Base-by-base conservation (phyloP, 177 flowering plant species). In the Tripterygium wilfordii region DNA sequence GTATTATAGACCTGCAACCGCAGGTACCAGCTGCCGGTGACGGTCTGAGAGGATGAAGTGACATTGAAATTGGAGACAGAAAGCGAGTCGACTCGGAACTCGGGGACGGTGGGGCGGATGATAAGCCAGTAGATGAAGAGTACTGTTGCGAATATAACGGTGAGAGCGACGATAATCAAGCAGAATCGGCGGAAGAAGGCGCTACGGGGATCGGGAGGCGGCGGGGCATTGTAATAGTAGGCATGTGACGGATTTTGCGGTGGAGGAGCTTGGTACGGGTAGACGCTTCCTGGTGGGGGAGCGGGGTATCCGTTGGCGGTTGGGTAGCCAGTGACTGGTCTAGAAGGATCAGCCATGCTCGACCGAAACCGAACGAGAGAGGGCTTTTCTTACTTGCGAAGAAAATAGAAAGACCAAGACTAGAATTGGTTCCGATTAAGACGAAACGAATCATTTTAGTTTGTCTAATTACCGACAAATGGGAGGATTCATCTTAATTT, bases 291-390 rank as follows among this genome's bases (percentile, higher is more conserved):
- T 20, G 38, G 8, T 25, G 43, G 47, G 13, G 40, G 50, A 36
- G 66, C 36, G 27, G 60, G 54, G 51, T 51, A 30, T 38, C 56
- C 65, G 47, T 56, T 51, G 38, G 61, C 37, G 29, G 64, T 64
- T 0, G 81, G 81, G 45, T 72, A 72, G 37, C 77, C 80, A 8
- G 81, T 66, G 39, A 59, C 78, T 10, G 76, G 76, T 30, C 71
- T 42, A 13, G 58, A 29, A 17, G 60, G 56, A 43, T 60, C 59
- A 3, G 7, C 33, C n/a, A n/a, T n/a, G n/a, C n/a, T n/a, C n/a
- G n/a, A n/a, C n/a, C n/a, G n/a, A n/a, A n/a, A n/a, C n/a, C n/a
- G n/a, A n/a, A n/a, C n/a, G n/a, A n/a, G n/a, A n/a, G n/a, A n/a
- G n/a, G n/a, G n/a, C n/a, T n/a, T n/a, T n/a, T n/a, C n/a, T n/a